Conservation (phyloP, 129 eudicot species). For the Apium graveolens region DNA sequence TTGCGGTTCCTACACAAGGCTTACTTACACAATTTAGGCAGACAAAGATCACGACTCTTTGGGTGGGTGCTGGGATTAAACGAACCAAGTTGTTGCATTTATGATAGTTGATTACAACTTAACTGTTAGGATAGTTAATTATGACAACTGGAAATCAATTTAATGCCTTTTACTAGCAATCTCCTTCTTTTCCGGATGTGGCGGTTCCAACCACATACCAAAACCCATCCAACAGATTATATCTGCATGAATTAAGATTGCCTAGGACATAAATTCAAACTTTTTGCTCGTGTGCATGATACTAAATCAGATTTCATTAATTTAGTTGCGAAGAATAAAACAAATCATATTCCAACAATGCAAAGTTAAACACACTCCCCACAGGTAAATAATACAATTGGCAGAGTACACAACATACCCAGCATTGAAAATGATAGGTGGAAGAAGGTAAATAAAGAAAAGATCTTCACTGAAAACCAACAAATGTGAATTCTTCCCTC, state of each 20-base stretch:
- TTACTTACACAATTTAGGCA: not conserved
- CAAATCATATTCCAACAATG: not conserved
- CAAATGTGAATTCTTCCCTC: conserved; percentile 66
- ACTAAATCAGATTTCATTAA: not conserved
- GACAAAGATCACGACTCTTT: not conserved
- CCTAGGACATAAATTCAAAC: not conserved
- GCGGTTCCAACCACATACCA: not conserved
- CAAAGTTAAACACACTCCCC: not conserved
- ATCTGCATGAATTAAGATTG: not conserved
- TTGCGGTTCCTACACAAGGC: not conserved
- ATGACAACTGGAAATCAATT: not conserved
- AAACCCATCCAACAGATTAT: not conserved
- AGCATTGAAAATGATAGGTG: conserved; percentile 94
- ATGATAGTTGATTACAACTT: not conserved
- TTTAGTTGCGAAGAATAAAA: not conserved
- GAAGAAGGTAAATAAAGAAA: conserved; percentile 91
- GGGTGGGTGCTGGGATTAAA: not conserved
- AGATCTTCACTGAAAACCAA: conserved; percentile 86
- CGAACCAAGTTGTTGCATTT: not conserved
- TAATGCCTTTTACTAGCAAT: not conserved
- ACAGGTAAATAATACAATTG: not conserved
- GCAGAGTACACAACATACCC: conserved; percentile 37
- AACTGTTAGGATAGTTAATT: too few relatives aligned
- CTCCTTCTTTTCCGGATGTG: not conserved
- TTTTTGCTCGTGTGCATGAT: not conserved